Conservation (phyloP, 768 basidiomycete species). For the Rhodotorula toruloides region DNA sequence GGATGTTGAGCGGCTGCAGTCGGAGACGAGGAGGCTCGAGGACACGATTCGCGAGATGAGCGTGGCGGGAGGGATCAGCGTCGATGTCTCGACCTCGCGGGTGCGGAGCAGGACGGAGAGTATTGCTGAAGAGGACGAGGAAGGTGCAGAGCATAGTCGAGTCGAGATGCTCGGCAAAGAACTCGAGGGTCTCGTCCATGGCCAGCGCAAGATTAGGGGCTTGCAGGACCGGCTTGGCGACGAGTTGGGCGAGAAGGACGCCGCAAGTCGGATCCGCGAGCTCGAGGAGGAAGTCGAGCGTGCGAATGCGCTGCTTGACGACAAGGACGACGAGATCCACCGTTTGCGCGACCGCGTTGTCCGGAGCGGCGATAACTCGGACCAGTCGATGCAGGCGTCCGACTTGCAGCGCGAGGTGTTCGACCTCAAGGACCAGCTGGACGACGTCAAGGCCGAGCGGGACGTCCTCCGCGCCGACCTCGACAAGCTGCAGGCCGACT, state of each 20-base stretch:
- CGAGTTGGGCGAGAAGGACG: background rate
- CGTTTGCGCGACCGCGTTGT: slow-evolving; percentile 6
- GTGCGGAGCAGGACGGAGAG: background rate
- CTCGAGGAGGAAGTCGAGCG: slow-evolving; percentile 19
- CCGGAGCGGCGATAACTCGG: background rate
- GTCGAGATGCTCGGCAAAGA: slow-evolving; percentile 12
- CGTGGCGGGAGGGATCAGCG: slow-evolving; percentile 9
- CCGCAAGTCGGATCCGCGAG: slow-evolving; percentile 22
- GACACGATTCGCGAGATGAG: slow-evolving; percentile 32
- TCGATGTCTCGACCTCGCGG: slow-evolving; percentile 11
- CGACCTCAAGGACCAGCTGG: slow-evolving; percentile 37
- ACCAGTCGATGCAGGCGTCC: background rate
- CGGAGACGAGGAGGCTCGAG: slow-evolving; percentile 14
- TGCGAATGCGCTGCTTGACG: background rate
- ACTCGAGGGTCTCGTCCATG: slow-evolving; percentile 20
- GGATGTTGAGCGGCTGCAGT: slow-evolving; percentile 10
- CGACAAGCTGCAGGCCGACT: slow-evolving; percentile 13
- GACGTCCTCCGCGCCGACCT: slow-evolving; percentile 21
- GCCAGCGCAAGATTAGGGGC: slow-evolving; percentile 13
- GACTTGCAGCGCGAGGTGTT: slow-evolving; percentile 39
- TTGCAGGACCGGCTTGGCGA: slow-evolving; percentile 17
- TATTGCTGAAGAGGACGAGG: background rate
- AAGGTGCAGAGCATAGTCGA: background rate
- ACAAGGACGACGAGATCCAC: slow-evolving; percentile 16
- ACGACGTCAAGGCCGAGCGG: slow-evolving; percentile 1